A percentile compares a stretch with the other conserved stretches of the same genome.
phyloP scores from a whole-genome alignment of 257 asterid species.

The Gentiana dahurica region DNA sequence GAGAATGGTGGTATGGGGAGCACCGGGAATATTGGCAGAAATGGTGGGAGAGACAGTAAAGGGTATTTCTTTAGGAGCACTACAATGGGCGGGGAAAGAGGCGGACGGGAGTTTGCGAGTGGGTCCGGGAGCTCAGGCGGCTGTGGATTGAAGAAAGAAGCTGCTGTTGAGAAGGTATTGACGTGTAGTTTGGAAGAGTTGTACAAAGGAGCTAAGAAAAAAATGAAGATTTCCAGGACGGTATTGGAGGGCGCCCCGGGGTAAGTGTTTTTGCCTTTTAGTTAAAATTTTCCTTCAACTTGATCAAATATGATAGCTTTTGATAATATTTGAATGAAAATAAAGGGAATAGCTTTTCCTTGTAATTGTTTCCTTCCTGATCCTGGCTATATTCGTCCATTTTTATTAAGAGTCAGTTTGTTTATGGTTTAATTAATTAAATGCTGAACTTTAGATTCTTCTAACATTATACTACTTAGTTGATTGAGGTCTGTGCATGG shows the following conservation, averaged over 20 bases:
- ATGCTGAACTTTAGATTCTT: too few relatives aligned
- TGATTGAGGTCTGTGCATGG: too few relatives aligned
- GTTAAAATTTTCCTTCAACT: too few relatives aligned
- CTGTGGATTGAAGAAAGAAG: slow-evolving; percentile 50
- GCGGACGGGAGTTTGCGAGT: slow-evolving; percentile 19
- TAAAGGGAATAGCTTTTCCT: too few relatives aligned
- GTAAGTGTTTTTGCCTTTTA: slow-evolving; percentile 29
- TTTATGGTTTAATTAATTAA: too few relatives aligned
- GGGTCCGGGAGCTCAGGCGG: slow-evolving; percentile 26
- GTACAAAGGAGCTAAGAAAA: slow-evolving; percentile 64
- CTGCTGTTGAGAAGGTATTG: slow-evolving; percentile 62
- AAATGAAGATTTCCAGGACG: slow-evolving; percentile 87
- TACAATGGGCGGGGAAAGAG: slow-evolving; percentile 35
- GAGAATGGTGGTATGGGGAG: slow-evolving; percentile 28
- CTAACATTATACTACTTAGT: too few relatives aligned
- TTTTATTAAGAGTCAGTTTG: too few relatives aligned
- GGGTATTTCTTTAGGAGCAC: slow-evolving; percentile 56
- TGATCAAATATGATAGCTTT: too few relatives aligned
- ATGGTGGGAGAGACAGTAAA: slow-evolving; percentile 33
- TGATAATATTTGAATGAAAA: too few relatives aligned
- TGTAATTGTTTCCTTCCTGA: too few relatives aligned
- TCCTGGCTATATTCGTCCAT: too few relatives aligned
- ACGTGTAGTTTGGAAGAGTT: slow-evolving; percentile 88
- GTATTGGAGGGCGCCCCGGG: slow-evolving; percentile 47
- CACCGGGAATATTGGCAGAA: slow-evolving; percentile 4